Evolutionary conservation across 2,329 filamentous ascomycete genomes (phyloP).

Genomic region (Venturiaceae sp.): DNA sequence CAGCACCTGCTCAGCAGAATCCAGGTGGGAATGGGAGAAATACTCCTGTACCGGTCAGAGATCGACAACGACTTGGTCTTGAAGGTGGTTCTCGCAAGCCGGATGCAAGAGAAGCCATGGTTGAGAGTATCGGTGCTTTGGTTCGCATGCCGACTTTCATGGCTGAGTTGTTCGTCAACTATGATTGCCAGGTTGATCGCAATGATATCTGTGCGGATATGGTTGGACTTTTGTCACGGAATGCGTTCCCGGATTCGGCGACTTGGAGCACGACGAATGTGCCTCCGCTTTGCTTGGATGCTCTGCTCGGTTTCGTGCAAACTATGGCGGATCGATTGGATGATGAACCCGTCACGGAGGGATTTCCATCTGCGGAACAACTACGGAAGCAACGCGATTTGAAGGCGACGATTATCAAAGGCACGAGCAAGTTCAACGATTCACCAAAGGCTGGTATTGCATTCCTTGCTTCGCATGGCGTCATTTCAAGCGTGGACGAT

Average conservation of each 20-base stretch:
- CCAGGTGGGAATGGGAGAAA: slow-evolving; percentile 62
- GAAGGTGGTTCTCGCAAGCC: slow-evolving; percentile 88
- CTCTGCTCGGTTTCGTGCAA: slow-evolving; percentile 81
- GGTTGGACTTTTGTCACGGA: slow-evolving; percentile 83
- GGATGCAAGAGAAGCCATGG: slow-evolving; percentile 95
- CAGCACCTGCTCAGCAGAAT: slow-evolving; percentile 51
- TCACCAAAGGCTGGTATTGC: slow-evolving; percentile 82
- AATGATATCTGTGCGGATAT: slow-evolving; percentile 92
- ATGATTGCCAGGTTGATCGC: slow-evolving; percentile 89
- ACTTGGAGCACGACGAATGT: slow-evolving; percentile 99
- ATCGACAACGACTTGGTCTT: slow-evolving; percentile 83
- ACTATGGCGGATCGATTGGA: slow-evolving; percentile 82
- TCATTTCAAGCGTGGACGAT: slow-evolving; percentile 68
- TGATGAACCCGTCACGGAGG: slow-evolving; percentile 53
- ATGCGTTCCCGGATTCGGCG: slow-evolving; percentile 91
- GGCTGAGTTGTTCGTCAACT: slow-evolving; percentile 93
- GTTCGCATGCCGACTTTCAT: slow-evolving; percentile 91
- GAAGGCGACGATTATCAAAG: slow-evolving; percentile 84
- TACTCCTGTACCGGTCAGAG: slow-evolving; percentile 84
- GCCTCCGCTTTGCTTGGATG: slow-evolving; percentile 86
- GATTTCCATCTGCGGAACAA: slow-evolving; percentile 53
- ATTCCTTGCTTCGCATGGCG: slow-evolving; percentile 74
- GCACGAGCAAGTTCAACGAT: slow-evolving; percentile 88
- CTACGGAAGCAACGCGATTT: slow-evolving; percentile 64
- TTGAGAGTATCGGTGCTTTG: slow-evolving; percentile 87